Base-by-base conservation (phyloP, 306 rosid genomes). In the Quercus agrifolia region DNA sequence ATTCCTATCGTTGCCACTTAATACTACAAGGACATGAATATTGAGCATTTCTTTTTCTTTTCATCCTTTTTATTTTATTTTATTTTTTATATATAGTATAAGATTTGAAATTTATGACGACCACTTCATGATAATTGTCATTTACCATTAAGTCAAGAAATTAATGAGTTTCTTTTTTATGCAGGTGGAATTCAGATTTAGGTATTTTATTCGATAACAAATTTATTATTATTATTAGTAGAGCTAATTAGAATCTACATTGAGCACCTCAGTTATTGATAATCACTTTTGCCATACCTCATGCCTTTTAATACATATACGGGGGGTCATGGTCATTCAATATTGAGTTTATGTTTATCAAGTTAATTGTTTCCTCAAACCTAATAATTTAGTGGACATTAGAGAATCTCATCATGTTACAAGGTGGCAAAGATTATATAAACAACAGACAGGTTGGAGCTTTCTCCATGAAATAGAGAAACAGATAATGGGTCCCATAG, bases 371-470 rank as follows among this genome's bases (percentile, higher is more conserved):
- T 68, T 52, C 70, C 73, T 63, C 18, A 28, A 71, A 35, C 11
- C 57, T 18, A 52, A 10, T 83, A 70, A 59, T 72, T 57, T 46
- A 73, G 56, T 46, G 52, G 75, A 77, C 58, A 70, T 27, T 80
- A 25, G 55, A 76, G 86, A 84, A 81, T 82, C 79, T 84, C 75
- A 35, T 57, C 89, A 83, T 77, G 83, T 74, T 86, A 55, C 31
- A 76, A 77, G 25, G 77, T 61, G 78, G 76, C 55, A 64, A 73
- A 35, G 69, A 49, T 74, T 54, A 81, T 70, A 55, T 17, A 66
- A 82, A 81, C 74, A 78, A 79, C 25, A 72, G 85, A 86, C 84
- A 82, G 81, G 73, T 85, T 71, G 87, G 85, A 87, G 83, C 90
- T 86, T 80, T 90, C 74, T 76, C 35, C 70, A 27, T 76, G 71